Conservation (phyloP, 2,329 filamentous ascomycete species). For the Penicillium hordei region DNA sequence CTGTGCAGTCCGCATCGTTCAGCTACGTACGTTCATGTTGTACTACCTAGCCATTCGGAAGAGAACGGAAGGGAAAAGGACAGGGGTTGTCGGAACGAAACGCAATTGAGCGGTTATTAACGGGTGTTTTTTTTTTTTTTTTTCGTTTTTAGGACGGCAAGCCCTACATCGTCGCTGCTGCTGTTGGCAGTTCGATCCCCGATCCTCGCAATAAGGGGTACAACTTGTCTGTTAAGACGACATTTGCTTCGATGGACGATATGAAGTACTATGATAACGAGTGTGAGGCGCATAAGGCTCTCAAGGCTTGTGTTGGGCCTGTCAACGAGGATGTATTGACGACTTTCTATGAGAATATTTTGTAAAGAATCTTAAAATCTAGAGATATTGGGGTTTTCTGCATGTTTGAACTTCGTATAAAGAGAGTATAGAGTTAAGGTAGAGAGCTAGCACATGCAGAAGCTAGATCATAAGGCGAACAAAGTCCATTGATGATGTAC, state of each 20-base stretch:
- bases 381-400: neutral
- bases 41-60: neutral
- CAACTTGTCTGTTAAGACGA: slow-evolving; percentile 62
- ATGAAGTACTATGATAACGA: slow-evolving; percentile 68
- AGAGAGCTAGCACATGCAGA: neutral
- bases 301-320: slow-evolving; percentile 41
- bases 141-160: slow-evolving; percentile 65
- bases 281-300: slow-evolving; percentile 55
- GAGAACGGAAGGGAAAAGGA: neutral
- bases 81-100: neutral
- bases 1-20: neutral
- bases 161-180: slow-evolving; percentile 64
- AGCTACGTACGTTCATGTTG: neutral
- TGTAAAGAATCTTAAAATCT: slow-evolving; percentile 21
- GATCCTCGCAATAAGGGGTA: slow-evolving; percentile 65
- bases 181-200: slow-evolving; percentile 55
- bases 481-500: slow-evolving; percentile 27
- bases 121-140: neutral
- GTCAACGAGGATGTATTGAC: slow-evolving; percentile 40
- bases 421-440: neutral
- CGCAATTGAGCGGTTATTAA: neutral
- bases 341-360: slow-evolving; percentile 39
- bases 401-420: neutral
- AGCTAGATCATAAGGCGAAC: neutral
- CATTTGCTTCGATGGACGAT: slow-evolving; percentile 65